Base-by-base conservation (phyloP, 257 asterid species). In the Ophiorrhiza pumila region DNA sequence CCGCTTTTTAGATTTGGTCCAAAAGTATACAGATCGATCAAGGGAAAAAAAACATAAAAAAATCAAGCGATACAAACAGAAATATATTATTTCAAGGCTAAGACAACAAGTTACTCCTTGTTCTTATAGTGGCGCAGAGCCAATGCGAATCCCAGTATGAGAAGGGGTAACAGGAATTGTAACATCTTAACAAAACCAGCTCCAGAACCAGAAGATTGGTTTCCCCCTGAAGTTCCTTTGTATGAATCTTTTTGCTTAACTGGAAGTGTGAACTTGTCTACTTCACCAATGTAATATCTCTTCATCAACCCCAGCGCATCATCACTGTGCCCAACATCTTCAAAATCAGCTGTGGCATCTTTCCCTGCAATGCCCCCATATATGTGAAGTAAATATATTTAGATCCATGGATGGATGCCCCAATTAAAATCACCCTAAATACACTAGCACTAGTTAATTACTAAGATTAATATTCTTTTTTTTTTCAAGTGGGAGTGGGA, bases 261-360 rank as follows among this genome's bases (percentile, higher is more conserved):
- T 0, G 94, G 96, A 69, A 86, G 71, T 22, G 92, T 88, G 37
- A 81, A 80, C 61, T 53, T 66, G 43, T 88, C 94, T 23, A 90
- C 56, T 8, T 82, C 76, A 18, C 96, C 96, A 20, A 90, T 43
- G 59, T 65, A 72, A 65, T 66, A 80, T 34, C 81, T 81, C 58
- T 82, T 71, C 89, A 83, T 64, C 73, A 68, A 12, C 29, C 71
- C 85, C 69, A 68, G 71, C 0, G 96, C 96, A 41, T 85, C 84
- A 8, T 80, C 70, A 64, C 90, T 90, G 57, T 90, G 96, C 22
- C 92, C 89, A 1, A 88, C 85, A 22, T 88, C 94, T 77, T 87
- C 94, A 77, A 86, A 90, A 65, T 87, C 91, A 45, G 7, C 23
- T 0, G 93, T 81, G 7, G 93, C 93, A 71, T 90, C 96, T 80